Conservation (phyloP, 306 rosid genomes). For the Cicer yamashitae region DNA sequence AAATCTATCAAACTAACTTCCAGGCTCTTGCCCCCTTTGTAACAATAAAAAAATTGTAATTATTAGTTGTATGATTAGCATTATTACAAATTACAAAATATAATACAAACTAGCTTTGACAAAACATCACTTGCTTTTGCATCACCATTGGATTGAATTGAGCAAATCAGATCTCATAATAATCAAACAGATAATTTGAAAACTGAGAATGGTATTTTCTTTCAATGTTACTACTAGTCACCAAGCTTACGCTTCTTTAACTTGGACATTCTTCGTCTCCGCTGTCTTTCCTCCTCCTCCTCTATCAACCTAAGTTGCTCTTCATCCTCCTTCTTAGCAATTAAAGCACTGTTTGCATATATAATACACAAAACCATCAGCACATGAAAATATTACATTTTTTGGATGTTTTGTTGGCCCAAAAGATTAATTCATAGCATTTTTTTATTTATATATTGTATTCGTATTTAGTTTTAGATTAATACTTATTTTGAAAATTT, state of each 20-base stretch:
- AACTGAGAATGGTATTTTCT: neutral
- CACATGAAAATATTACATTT: neutral
- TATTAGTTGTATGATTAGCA: slow-evolving; percentile 17
- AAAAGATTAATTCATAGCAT: neutral
- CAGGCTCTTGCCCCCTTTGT: neutral
- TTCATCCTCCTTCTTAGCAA: slow-evolving; percentile 72
- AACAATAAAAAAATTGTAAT: slow-evolving; percentile 14
- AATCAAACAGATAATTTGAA: slow-evolving; percentile 20
- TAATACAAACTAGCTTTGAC: slow-evolving; percentile 29
- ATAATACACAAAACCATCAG: slow-evolving; percentile 30
- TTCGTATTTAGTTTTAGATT: too few relatives aligned
- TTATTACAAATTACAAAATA: neutral
- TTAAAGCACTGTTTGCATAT: slow-evolving; percentile 51
- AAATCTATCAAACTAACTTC: slow-evolving; percentile 4
- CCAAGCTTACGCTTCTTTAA: slow-evolving; percentile 60
- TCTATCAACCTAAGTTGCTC: slow-evolving; percentile 61
- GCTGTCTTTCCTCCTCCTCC: slow-evolving; percentile 60
- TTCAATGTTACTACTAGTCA: neutral
- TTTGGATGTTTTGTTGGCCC: neutral
- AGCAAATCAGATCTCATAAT: slow-evolving; percentile 34
- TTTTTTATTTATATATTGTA: neutral
- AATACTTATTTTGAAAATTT: too few relatives aligned
- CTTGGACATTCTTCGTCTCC: slow-evolving; percentile 46
- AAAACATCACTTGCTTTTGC: slow-evolving; percentile 26
- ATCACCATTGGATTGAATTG: slow-evolving; percentile 39